Base-by-base conservation (phyloP, 2,329 filamentous ascomycete genomes). In the Botryotinia globosa region DNA sequence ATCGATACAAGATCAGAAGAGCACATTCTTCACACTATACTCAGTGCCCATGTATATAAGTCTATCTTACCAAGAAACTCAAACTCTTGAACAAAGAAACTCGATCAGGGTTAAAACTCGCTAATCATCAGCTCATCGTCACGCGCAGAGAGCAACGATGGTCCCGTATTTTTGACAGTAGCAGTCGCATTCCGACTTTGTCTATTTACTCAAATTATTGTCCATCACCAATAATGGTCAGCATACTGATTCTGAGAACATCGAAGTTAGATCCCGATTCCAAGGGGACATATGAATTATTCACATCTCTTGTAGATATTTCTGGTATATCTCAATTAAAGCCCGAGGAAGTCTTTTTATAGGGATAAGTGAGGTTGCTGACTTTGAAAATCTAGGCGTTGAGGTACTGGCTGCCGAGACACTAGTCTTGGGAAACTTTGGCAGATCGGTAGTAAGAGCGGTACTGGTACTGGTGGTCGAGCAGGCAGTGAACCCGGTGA, bases 221-320 rank as follows among this genome's bases (percentile, higher is more conserved):
- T 3, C 25, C 51, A 54, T 54, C 25, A 16, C 14, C n/a, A n/a
- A 1, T 51, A 1, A 51, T 14, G 10, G 4, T 4, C 10, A 51
- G 48, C 4, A 51, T 51, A 14, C 48, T n/a, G 4, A 12, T 14
- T 51, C 10, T n/a, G 0, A 54, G 0, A 29, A 29, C 7, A 54
- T 0, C 51, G n/a, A n/a, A 29, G 14, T 2, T 29, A 0, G 0
- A 1, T 29, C 2, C 12, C n/a, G 12, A 18, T 54, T n/a, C 5
- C 14, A 16, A 54, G 5, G 51, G 3, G n/a, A 54, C 51, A 29
- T 16, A 29, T 54, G 14, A 54, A 54, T 54, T 54, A 14, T 54
- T 8, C n/a, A 8, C 51, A 54, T 54, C 51, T 54, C 14, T 29
- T 29, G 51, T 14, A 54, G n/a, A 14, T 7, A 6, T 54, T 6